Evolutionary conservation across 2,329 filamentous ascomycete species (phyloP).

Genomic region (Domatiomyces globalis): DNA sequence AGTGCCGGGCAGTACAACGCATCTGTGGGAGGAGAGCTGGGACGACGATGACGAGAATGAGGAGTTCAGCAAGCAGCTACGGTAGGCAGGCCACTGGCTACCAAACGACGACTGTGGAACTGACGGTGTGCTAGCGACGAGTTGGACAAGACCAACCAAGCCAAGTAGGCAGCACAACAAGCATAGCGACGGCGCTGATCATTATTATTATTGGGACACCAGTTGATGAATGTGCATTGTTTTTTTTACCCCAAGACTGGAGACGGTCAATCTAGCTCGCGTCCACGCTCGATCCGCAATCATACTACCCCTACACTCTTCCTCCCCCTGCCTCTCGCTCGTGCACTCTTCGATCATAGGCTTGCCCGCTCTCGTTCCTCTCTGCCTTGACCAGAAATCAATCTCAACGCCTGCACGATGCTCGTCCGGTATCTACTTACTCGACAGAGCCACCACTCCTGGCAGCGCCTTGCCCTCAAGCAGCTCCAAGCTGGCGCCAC

Average conservation of each 20-base stretch:
- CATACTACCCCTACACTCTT: background rate
- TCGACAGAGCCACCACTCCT: conserved; percentile 81
- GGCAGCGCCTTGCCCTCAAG: conserved; percentile 97
- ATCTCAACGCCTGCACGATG: background rate
- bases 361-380: background rate
- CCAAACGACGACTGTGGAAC: conserved; percentile 30
- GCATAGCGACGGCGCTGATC: too few relatives aligned
- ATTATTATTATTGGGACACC: too few relatives aligned
- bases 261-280: background rate
- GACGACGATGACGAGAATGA: conserved; percentile 96
- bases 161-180: background rate
- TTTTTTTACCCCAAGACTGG: background rate
- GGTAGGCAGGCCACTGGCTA: conserved; percentile 43
- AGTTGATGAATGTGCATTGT: background rate
- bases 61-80: conserved; percentile 88
- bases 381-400: background rate
- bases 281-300: background rate
- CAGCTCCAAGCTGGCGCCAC: conserved; percentile 87
- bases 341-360: background rate
- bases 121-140: conserved; percentile 5
- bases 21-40: conserved; percentile 99
- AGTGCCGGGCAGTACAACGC: conserved; percentile 47
- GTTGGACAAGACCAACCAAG: conserved; percentile 3
- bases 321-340: background rate
- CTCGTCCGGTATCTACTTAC: conserved; percentile 37